Evolutionary conservation across 1,284 basidiomycete genomes (phyloP).

Genomic region (Amylostereum areolatum): DNA sequence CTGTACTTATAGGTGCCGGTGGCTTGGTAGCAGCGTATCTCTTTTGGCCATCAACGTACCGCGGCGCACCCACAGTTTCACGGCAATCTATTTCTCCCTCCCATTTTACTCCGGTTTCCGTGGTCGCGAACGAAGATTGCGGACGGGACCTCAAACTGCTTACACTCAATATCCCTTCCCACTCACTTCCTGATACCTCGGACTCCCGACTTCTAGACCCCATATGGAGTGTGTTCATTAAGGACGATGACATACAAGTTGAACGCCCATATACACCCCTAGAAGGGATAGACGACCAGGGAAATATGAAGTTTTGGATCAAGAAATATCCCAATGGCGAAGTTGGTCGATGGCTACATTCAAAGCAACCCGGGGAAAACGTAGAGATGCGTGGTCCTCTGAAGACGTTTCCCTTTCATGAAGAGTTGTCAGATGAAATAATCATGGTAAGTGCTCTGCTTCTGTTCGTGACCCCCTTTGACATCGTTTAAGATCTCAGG

Average conservation of each 20-base stretch:
- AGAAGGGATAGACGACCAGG: constrained; percentile 56
- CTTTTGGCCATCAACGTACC: constrained; percentile 40
- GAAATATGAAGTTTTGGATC: constrained; percentile 68
- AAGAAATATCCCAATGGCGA: constrained; percentile 77
- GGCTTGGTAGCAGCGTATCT: constrained; percentile 40
- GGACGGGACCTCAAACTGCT: constrained; percentile 57
- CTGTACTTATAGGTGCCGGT: constrained; percentile 24
- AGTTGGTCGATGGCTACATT: constrained; percentile 76
- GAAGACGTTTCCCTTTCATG: constrained; percentile 64
- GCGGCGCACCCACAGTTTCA: constrained; percentile 27
- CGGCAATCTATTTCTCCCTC: constrained; percentile 41
- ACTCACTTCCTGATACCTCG: constrained; percentile 27
- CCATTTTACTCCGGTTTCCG: constrained; percentile 58
- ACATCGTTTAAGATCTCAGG: constrained; percentile 59
- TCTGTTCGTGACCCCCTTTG: not conserved
- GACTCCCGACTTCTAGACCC: constrained; percentile 26
- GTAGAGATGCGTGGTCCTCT: constrained; percentile 77
- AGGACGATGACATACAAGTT: constrained; percentile 86
- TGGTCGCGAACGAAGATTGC: constrained; percentile 46
- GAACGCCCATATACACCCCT: constrained; percentile 81
- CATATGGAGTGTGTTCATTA: constrained; percentile 75
- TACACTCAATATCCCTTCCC: constrained; percentile 48
- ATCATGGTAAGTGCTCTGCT: constrained; percentile 54
- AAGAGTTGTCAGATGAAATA: constrained; percentile 66
- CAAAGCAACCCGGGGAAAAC: constrained; percentile 57